Conservation (phyloP, 108 stramenopile species). For the Cyclotella kingstonii region DNA sequence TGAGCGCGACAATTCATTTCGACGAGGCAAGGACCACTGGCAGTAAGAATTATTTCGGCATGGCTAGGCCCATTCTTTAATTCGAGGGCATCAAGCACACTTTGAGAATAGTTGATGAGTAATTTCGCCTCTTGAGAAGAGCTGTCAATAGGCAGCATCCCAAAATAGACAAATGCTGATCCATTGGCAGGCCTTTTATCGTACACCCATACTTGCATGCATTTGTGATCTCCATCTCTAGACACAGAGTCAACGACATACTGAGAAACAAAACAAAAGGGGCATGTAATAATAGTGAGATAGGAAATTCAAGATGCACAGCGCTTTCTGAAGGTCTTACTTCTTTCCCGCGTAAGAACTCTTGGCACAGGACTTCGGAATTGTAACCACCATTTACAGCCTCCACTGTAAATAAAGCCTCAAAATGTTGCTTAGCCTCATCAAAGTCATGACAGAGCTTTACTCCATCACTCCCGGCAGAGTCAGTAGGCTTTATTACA, state of each 20-base stretch:
- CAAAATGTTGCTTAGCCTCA: slow-evolving; percentile 89
- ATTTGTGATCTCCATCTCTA: slow-evolving; percentile 88
- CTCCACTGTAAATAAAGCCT: slow-evolving; percentile 77
- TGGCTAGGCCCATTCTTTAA: slow-evolving; percentile 71
- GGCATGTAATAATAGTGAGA: background rate
- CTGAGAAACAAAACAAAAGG: background rate
- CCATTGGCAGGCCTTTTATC: slow-evolving; percentile 87
- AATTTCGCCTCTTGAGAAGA: slow-evolving; percentile 70
- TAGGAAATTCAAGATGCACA: background rate
- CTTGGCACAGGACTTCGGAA: slow-evolving; percentile 83
- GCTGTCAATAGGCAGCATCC: slow-evolving; percentile 70
- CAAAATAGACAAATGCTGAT: slow-evolving; percentile 82
- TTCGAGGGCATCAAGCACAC: slow-evolving; percentile 76
- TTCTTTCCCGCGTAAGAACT: slow-evolving; percentile 86
- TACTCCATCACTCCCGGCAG: slow-evolving; percentile 93
- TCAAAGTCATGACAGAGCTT: slow-evolving; percentile 87
- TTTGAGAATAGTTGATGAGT: slow-evolving; percentile 76
- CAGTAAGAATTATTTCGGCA: slow-evolving; percentile 79
- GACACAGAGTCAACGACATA: slow-evolving; percentile 89
- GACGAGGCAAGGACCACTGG: slow-evolving; percentile 83
- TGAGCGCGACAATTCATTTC: slow-evolving; percentile 85
- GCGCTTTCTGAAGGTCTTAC: too few relatives aligned
- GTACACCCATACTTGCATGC: slow-evolving; percentile 84
- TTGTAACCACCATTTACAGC: slow-evolving; percentile 87
- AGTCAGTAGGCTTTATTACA: slow-evolving; percentile 91